Conservation (phyloP, 345 rosid species). For the Crucihimalaya himalaica region DNA sequence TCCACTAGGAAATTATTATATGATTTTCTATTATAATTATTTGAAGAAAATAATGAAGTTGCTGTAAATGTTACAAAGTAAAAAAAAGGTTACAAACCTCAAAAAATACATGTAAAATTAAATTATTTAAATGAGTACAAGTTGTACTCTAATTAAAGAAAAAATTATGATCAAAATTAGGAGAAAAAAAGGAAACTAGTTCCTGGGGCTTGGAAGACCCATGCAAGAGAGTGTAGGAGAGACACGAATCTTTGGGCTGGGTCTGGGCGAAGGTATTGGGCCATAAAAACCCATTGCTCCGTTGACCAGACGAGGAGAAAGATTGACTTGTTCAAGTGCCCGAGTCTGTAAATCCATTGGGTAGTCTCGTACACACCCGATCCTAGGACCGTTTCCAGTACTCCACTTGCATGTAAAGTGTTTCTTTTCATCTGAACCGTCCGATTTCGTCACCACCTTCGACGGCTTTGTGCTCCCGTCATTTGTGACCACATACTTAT, state of each 20-base stretch:
- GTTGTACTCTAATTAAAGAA: conserved; percentile 14
- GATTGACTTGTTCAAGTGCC: conserved; percentile 81
- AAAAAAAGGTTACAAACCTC: conserved; percentile 9
- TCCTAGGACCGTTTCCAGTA: conserved; percentile 77
- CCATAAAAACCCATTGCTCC: conserved; percentile 47
- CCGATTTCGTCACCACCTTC: conserved; percentile 2
- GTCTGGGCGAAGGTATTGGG: conserved; percentile 90
- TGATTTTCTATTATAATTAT: not conserved
- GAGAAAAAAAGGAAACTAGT: not conserved
- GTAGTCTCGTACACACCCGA: conserved; percentile 88
- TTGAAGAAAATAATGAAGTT: not conserved
- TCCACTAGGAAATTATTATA: not conserved
- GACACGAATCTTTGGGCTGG: conserved; percentile 68
- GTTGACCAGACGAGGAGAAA: conserved; percentile 65
- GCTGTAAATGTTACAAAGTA: conserved; percentile 20
- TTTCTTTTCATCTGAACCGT: conserved; percentile 28
- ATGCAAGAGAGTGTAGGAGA: conserved; percentile 79
- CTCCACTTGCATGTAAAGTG: conserved; percentile 71
- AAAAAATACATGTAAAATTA: not conserved
- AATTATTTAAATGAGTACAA: conserved; percentile 10
- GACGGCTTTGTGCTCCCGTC: conserved; percentile 24
- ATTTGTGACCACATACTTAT: conserved; percentile 32
- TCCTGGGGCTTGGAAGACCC: conserved; percentile 80
- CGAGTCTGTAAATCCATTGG: conserved; percentile 62
- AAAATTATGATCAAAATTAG: not conserved